These are phyloP conservation scores for Trichoderma cornu-damae DNA, from an alignment of 2,329 filamentous ascomycete species.

Conservation along the genomic window DNA sequence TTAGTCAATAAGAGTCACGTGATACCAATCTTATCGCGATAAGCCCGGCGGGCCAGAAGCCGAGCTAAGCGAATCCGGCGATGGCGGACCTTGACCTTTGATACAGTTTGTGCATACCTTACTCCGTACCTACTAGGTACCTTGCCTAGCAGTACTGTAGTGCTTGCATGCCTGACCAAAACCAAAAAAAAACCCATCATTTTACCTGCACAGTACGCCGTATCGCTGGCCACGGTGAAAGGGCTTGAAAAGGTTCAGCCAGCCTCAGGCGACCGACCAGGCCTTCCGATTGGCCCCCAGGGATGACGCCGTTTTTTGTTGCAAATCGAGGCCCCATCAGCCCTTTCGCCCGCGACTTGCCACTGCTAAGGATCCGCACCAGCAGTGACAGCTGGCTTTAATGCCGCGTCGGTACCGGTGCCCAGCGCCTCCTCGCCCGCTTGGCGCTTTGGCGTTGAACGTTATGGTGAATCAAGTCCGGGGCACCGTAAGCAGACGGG, in stretches of 20 bases:
- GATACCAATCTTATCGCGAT: slow-evolving; percentile 4
- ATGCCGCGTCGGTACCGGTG: slow-evolving; percentile 13
- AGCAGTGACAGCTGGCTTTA: slow-evolving; percentile 1
- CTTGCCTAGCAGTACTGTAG: slow-evolving; percentile 2
- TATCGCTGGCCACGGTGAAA: slow-evolving; percentile 6
- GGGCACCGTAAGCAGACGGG: too few relatives aligned
- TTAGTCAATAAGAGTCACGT: slow-evolving; percentile 23
- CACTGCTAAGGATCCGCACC: slow-evolving; percentile 23
- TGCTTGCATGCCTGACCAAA: slow-evolving; percentile 18
- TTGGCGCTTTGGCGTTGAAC: slow-evolving; percentile 1
- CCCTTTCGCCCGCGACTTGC: slow-evolving; percentile 21
- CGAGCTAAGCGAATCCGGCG: not conserved
- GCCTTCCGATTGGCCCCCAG: slow-evolving; percentile 12
- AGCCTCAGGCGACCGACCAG: slow-evolving; percentile 2
- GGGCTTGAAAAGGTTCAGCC: not conserved
- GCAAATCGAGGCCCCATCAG: not conserved
- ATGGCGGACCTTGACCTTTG: too few relatives aligned
- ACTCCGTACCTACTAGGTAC: not conserved
- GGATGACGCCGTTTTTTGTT: slow-evolving; percentile 3
- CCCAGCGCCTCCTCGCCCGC: slow-evolving; percentile 4
- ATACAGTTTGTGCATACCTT: too few relatives aligned
- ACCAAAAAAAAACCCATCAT: too few relatives aligned
- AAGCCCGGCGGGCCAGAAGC: not conserved
- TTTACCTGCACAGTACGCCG: too few relatives aligned
- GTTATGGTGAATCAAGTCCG: slow-evolving; percentile 14